A percentile compares a stretch with the other conserved stretches of the same genome.
phyloP scores from a whole-genome alignment of 1,139 yeast genomes.

The Debaryomyces singareniensis region DNA sequence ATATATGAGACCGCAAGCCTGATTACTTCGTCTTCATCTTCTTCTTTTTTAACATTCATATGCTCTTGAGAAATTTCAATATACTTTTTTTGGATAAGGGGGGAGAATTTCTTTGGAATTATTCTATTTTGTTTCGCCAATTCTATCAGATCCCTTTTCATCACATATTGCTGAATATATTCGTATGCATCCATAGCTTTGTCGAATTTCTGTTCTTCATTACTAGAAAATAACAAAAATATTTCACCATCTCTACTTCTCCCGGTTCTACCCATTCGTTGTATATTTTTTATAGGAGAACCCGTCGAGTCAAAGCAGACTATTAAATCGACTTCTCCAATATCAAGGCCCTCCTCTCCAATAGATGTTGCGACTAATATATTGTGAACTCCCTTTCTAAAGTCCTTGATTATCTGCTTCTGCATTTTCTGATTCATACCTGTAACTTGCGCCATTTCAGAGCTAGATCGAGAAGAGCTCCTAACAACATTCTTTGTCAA shows the following conservation, averaged over 20 bases:
- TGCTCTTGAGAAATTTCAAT: conserved; percentile 72
- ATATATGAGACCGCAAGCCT: conserved; percentile 51
- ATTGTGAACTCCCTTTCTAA: conserved; percentile 66
- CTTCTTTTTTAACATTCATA: conserved; percentile 39
- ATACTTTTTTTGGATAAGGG: conserved; percentile 47
- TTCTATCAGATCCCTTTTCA: conserved; percentile 34
- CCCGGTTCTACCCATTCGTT: conserved; percentile 98
- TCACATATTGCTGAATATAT: conserved; percentile 62
- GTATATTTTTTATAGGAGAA: conserved; percentile 89
- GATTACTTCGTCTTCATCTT: conserved; percentile 66
- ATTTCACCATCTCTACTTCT: conserved; percentile 88
- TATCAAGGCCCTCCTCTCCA: conserved; percentile 98
- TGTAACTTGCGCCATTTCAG: conserved; percentile 46
- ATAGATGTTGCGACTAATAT: conserved; percentile 92
- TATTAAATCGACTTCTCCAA: conserved; percentile 94
- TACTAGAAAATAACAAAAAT: conserved; percentile 67
- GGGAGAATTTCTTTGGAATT: conserved; percentile 50
- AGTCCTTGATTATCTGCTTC: conserved; percentile 64
- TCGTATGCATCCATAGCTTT: conserved; percentile 83
- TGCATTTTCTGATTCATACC: conserved; percentile 73
- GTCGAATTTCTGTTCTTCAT: conserved; percentile 74
- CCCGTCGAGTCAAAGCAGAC: conserved; percentile 89
- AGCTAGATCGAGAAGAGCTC: conserved; percentile 24
- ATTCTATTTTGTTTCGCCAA: conserved; percentile 54
- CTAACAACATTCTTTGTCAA: conserved; percentile 14